Evolutionary conservation across 257 asterid species (phyloP).

Genomic region (Salvia hispanica): DNA sequence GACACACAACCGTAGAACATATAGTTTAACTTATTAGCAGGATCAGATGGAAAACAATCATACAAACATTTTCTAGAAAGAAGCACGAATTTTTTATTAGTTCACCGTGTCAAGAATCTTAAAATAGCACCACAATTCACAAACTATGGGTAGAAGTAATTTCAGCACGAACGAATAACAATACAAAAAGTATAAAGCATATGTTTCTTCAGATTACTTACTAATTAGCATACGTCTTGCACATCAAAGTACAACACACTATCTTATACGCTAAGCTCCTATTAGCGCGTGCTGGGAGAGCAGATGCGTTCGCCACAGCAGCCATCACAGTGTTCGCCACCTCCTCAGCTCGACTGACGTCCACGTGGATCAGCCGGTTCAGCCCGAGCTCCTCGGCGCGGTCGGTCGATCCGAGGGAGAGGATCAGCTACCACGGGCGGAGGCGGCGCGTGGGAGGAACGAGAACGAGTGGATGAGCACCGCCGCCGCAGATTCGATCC

Average conservation of each 20-base stretch:
- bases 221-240: conserved; percentile 55
- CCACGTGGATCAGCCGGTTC: conserved; percentile 76
- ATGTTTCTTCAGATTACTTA: background rate
- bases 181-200: background rate
- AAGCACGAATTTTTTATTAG: background rate
- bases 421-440: conserved; percentile 90
- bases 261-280: conserved; percentile 95
- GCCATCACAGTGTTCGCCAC: conserved; percentile 97
- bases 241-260: conserved; percentile 92
- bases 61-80: background rate
- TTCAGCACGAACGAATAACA: conserved; percentile 5
- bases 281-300: conserved; percentile 74
- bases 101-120: background rate
- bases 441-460: conserved; percentile 99
- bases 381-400: conserved; percentile 78
- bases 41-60: background rate
- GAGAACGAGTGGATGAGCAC: conserved; percentile 91
- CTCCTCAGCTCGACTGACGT: conserved; percentile 92
- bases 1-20: background rate
- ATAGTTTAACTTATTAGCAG: background rate
- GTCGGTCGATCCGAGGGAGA: conserved; percentile 95
- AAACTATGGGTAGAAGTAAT: conserved; percentile 2
- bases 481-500: conserved; percentile 87
- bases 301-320: conserved; percentile 89
- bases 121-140: background rate